These are phyloP conservation scores for Physcomitrellopsis africana DNA, from an alignment of 225 moss, liverwort and hornwort species.

Conservation along the genomic window DNA sequence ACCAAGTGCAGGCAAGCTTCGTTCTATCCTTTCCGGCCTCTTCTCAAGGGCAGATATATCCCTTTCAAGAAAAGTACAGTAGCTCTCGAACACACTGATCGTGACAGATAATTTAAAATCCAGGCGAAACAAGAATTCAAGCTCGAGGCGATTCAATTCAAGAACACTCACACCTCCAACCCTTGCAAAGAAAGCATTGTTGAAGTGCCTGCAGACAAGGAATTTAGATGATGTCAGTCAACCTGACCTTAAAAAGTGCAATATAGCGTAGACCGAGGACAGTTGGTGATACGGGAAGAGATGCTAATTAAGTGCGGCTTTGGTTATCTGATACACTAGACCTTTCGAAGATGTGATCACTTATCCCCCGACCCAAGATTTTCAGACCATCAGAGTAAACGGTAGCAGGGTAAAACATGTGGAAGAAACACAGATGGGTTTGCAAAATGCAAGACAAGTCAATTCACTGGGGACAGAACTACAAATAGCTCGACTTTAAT, in stretches of 20 bases:
- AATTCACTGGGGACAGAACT: not conserved
- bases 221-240: constrained; percentile 1
- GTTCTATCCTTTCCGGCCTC: constrained; percentile 42
- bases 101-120: constrained; percentile 86
- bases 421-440: not conserved
- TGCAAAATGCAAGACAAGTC: not conserved
- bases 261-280: no score
- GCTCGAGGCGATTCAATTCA: constrained; percentile 90
- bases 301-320: not conserved
- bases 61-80: constrained; percentile 82
- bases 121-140: constrained; percentile 83
- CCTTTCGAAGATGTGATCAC: constrained; percentile 16
- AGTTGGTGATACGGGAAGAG: not conserved
- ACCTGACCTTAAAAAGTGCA: no score
- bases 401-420: not conserved
- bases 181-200: constrained; percentile 92
- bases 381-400: not conserved
- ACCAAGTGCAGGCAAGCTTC: constrained; percentile 51
- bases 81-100: constrained; percentile 53
- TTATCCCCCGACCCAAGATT: not conserved
- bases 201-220: constrained; percentile 80
- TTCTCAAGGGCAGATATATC: constrained; percentile 44
- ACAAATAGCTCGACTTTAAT: not conserved
- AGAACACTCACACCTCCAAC: constrained; percentile 83
- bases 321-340: not conserved